Evolutionary conservation across 768 basidiomycete genomes (phyloP).

Genomic region (Gyrodon lividus): DNA sequence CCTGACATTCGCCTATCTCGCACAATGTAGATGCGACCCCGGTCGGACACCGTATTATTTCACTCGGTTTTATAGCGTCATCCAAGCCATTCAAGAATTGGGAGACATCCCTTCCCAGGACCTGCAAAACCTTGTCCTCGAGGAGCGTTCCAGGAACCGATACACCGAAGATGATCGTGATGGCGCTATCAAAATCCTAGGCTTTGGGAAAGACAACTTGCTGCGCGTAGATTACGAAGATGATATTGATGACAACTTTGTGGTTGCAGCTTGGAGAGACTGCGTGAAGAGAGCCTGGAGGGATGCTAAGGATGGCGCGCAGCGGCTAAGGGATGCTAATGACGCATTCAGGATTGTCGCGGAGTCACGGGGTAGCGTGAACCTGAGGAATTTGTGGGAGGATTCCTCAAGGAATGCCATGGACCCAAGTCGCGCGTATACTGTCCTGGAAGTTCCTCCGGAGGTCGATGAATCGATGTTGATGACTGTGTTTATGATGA

Average conservation of each 20-base stretch:
- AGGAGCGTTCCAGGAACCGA: conserved; percentile 63
- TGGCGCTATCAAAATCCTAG: conserved; percentile 50
- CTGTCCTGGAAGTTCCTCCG: conserved; percentile 63
- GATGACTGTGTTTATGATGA: conserved; percentile 65
- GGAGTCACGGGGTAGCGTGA: conserved; percentile 54
- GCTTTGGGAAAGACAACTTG: conserved; percentile 61
- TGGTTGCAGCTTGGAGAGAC: conserved; percentile 67
- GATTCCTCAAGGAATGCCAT: conserved; percentile 54
- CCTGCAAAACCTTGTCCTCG: conserved; percentile 56
- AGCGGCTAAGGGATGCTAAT: conserved; percentile 53
- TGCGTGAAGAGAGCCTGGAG: conserved; percentile 58
- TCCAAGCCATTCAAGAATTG: conserved; percentile 47
- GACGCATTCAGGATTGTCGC: conserved; percentile 71
- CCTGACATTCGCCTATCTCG: conserved; percentile 74
- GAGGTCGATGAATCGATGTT: conserved; percentile 81
- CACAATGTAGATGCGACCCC: conserved; percentile 82
- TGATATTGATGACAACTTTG: conserved; percentile 67
- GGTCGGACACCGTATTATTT: conserved; percentile 62
- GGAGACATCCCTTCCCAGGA: conserved; percentile 45
- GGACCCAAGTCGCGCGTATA: conserved; percentile 70
- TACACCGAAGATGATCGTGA: conserved; percentile 59
- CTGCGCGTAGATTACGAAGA: conserved; percentile 68
- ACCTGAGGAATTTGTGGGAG: conserved; percentile 51
- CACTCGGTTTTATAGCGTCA: conserved; percentile 51
- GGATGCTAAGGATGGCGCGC: conserved; percentile 41